Conservation (phyloP, 768 basidiomycete genomes). For the Lentinus tigrinus region DNA sequence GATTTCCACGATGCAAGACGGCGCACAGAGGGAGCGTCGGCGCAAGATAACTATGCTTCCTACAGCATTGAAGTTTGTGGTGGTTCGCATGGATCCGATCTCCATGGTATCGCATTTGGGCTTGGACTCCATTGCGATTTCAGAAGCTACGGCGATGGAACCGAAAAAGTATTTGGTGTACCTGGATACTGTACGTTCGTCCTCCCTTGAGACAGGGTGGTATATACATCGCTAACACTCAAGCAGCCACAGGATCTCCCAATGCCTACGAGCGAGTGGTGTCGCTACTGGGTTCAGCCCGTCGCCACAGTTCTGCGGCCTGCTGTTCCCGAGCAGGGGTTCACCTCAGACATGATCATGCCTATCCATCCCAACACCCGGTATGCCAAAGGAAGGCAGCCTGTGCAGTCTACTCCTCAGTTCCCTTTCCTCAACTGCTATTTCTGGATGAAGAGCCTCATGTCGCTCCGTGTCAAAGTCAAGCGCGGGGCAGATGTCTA, state of each 20-base stretch:
- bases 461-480: neutral
- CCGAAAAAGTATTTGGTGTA: neutral
- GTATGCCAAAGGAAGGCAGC: neutral
- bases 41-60: neutral
- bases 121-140: neutral
- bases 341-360: conserved; percentile 8
- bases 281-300: neutral
- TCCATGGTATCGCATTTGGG: neutral
- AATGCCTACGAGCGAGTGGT: neutral
- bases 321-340: neutral
- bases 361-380: conserved; percentile 3
- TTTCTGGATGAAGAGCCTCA: neutral
- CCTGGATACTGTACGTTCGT: neutral
- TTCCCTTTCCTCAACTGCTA: conserved; percentile 11
- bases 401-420: neutral
- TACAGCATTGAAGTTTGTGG: neutral
- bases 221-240: neutral
- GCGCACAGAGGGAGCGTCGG: too few relatives aligned
- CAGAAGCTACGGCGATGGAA: neutral
- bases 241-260: neutral
- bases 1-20: too few relatives aligned
- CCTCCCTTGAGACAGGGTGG: neutral
- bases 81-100: neutral
- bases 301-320: neutral
- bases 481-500: neutral